phyloP scores from a whole-genome alignment of 1,284 basidiomycete genomes.

The Pterulicium gracile region DNA sequence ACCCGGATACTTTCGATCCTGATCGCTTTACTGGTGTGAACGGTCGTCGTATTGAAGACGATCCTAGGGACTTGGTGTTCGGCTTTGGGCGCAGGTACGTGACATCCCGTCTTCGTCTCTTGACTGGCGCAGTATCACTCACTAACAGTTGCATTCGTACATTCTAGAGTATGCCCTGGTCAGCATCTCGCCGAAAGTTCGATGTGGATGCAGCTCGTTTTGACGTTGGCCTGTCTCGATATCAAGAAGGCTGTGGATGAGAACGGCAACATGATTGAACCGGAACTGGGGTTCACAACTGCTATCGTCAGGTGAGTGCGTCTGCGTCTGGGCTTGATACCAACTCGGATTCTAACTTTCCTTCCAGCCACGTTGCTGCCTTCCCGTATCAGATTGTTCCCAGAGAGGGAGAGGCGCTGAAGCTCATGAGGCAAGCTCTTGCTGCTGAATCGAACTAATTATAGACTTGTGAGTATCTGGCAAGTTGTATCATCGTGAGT shows the following conservation, averaged over 20 bases:
- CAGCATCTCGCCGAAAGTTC: slow-evolving; percentile 13
- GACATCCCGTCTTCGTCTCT: background rate
- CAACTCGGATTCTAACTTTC: background rate
- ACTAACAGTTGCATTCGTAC: too few relatives aligned
- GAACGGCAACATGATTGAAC: background rate
- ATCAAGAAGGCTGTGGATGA: background rate
- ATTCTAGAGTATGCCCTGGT: slow-evolving; percentile 4
- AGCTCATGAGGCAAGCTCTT: background rate
- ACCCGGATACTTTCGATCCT: slow-evolving; percentile 11
- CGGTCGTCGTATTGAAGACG: background rate
- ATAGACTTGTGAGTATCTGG: too few relatives aligned
- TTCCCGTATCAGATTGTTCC: background rate
- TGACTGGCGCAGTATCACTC: too few relatives aligned
- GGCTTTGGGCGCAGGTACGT: slow-evolving; percentile 11
- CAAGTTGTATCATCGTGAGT: too few relatives aligned
- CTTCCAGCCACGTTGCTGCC: background rate
- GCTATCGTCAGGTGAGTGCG: background rate
- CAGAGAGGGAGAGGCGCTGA: background rate
- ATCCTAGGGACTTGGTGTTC: slow-evolving; percentile 10
- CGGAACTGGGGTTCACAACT: background rate
- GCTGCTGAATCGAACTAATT: background rate
- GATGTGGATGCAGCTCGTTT: slow-evolving; percentile 3
- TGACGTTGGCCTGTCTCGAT: background rate
- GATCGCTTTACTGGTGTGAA: slow-evolving; percentile 10
- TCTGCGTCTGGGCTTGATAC: background rate